Evolutionary conservation across 2,329 filamentous ascomycete genomes (phyloP).

Genomic region (Colletotrichum brevisporum): DNA sequence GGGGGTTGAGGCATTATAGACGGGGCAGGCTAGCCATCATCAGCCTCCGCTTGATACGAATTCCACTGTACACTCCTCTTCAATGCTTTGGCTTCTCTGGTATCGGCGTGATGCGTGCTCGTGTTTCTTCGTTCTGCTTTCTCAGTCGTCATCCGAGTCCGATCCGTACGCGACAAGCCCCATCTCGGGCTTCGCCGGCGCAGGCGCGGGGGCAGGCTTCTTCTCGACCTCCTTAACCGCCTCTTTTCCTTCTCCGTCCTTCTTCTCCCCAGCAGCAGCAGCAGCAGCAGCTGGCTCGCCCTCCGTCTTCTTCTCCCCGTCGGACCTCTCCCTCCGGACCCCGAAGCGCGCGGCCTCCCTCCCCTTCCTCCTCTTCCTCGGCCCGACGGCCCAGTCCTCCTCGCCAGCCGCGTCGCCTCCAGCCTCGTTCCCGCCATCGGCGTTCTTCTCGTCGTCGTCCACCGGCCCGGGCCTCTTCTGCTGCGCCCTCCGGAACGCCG

Average conservation of each 20-base stretch:
- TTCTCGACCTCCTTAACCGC: background rate
- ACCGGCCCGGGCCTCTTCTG: constrained; percentile 51
- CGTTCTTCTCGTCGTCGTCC: background rate
- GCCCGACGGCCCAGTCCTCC: constrained; percentile 51
- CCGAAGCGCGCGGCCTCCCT: constrained; percentile 55
- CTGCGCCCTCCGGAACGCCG: constrained; percentile 68
- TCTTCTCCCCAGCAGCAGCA: constrained; percentile 53
- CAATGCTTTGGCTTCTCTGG: background rate
- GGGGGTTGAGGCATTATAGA: constrained; percentile 24
- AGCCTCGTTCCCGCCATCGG: constrained; percentile 26
- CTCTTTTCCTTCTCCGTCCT: constrained; percentile 51
- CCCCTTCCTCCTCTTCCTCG: constrained; percentile 58
- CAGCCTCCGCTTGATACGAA: constrained; percentile 27
- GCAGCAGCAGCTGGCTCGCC: constrained; percentile 53
- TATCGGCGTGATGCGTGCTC: background rate
- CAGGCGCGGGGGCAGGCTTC: constrained; percentile 2
- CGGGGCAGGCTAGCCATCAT: constrained; percentile 3
- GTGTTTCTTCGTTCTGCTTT: background rate
- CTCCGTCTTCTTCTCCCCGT: constrained; percentile 42
- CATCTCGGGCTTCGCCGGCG: constrained; percentile 48
- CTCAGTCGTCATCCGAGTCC: constrained; percentile 60
- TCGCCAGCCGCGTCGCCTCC: constrained; percentile 41
- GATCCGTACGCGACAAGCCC: constrained; percentile 71
- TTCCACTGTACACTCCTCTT: constrained; percentile 37
- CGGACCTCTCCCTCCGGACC: constrained; percentile 42